Conservation (phyloP, 2,329 filamentous ascomycete species). For the Sclerotinia glacialis region DNA sequence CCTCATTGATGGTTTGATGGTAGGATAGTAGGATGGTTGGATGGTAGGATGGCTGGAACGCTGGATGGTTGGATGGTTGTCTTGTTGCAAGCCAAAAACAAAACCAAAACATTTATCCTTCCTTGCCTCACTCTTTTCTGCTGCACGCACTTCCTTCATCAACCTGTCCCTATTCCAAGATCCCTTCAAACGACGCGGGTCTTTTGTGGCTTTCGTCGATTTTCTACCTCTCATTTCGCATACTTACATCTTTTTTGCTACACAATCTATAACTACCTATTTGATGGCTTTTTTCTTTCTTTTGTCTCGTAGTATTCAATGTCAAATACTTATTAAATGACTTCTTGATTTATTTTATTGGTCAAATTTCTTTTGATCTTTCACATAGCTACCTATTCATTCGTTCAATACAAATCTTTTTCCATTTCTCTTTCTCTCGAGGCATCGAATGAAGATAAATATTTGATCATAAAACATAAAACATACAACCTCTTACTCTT, state of each 20-base stretch:
- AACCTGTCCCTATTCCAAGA: neutral
- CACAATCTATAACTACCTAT: neutral
- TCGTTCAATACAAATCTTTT: slow-evolving; percentile 14
- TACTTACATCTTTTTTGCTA: slow-evolving; percentile 5
- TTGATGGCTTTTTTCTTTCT: neutral
- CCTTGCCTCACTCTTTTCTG: neutral
- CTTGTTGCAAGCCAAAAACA: slow-evolving; percentile 2
- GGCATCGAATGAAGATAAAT: neutral
- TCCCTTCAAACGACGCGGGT: slow-evolving; percentile 17
- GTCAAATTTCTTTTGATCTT: slow-evolving; percentile 22
- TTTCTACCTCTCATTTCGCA: slow-evolving; percentile 16
- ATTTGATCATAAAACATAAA: slow-evolving; percentile 6
- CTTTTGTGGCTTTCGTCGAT: slow-evolving; percentile 1
- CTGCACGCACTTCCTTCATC: slow-evolving; percentile 17
- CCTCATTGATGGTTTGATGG: slow-evolving; percentile 1
- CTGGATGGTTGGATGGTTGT: neutral
- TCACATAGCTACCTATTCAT: slow-evolving; percentile 14
- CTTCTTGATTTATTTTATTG: slow-evolving; percentile 21
- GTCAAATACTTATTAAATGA: slow-evolving; percentile 34
- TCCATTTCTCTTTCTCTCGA: neutral
- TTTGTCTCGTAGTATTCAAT: too few relatives aligned
- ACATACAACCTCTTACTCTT: neutral
- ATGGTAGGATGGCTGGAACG: neutral
- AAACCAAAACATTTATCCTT: slow-evolving; percentile 1
- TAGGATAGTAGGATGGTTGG: neutral